phyloP scores from a whole-genome alignment of 164 flowering plant species.

The Malania oleifera region DNA sequence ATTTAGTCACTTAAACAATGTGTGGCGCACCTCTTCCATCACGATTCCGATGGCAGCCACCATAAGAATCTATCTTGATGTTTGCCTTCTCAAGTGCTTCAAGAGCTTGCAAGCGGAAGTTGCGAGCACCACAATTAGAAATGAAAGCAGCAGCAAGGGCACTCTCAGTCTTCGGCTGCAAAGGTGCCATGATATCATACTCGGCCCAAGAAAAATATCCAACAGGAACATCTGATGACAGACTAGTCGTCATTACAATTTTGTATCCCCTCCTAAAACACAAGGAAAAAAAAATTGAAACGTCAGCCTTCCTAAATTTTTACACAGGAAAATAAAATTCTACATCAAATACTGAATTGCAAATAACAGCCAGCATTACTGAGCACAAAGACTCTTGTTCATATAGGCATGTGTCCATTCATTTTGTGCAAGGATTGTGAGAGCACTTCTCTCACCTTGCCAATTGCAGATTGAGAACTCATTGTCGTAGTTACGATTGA shows the following conservation, averaged over 20 bases:
- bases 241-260: constrained; percentile 93
- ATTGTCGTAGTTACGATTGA: too few relatives aligned
- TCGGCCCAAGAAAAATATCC: constrained; percentile 99
- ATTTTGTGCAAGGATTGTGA: too few relatives aligned
- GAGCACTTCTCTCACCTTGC: too few relatives aligned
- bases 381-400: constrained; percentile 1
- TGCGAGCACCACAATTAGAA: constrained; percentile 90
- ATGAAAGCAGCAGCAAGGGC: constrained; percentile 97
- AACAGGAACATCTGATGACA: constrained; percentile 99
- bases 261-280: constrained; percentile 63
- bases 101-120: constrained; percentile 89
- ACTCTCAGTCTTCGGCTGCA: constrained; percentile 75
- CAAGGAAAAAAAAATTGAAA: constrained; percentile 8
- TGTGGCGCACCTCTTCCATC: constrained; percentile 64
- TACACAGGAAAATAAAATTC: background rate
- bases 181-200: constrained; percentile 95
- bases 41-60: constrained; percentile 81
- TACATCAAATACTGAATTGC: too few relatives aligned
- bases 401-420: background rate
- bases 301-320: background rate
- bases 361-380: background rate
- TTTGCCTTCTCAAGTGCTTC: constrained; percentile 58
- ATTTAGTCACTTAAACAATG: background rate
- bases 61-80: constrained; percentile 85
- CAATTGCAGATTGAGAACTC: too few relatives aligned